Base-by-base conservation (phyloP, 495 filamentous ascomycete species). In the Penicillium mononematosum region DNA sequence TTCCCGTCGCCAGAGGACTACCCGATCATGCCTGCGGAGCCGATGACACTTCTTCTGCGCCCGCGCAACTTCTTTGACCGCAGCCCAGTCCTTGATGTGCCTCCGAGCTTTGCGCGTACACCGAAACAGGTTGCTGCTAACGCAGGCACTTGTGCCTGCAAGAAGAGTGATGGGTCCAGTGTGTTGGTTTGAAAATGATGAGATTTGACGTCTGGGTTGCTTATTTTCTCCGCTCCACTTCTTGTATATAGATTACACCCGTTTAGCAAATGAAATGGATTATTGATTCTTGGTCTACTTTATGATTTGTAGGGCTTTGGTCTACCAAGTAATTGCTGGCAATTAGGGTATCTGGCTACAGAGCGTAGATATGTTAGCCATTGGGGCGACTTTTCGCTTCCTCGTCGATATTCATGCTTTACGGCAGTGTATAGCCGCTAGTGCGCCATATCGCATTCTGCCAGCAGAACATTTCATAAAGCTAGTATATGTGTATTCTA, bases 1-100 rank as follows among this genome's bases (percentile, higher is more conserved):
- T 96, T 96, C 80, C 92, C 93, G 0, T 73, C 90, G 1, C 92
- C 92, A 0, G 93, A 98, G 66, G 93, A 98, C 69, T 98, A 89
- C 74, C 93, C 93, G 31, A 80, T 98, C 63, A 98, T 98, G 93
- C 93, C 92, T 2, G 89, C 87, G 0, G 91, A 96, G 77, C 88
- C 89, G 0, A 92, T 96, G 84, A 91, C 85, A 7, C 67, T 96
- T 62, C 76, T 96, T 24, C 76, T 98, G 44, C 76, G 92, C 44
- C 93, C 93, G 4, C 78, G 92, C 19, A 85, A 96, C 75, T 98
- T 96, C 80, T 96, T 96, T 71, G 71, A 80, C 19, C 80, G 83
- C 45, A 98, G 96, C 65, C 92, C 93, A 11, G 90, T 84, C 7
- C 70, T 98, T 59, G 91, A 98, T 74, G 91, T 98, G 3, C 87